phyloP scores from a whole-genome alignment of 805 yeast species.

The Starmerella davenportii region DNA sequence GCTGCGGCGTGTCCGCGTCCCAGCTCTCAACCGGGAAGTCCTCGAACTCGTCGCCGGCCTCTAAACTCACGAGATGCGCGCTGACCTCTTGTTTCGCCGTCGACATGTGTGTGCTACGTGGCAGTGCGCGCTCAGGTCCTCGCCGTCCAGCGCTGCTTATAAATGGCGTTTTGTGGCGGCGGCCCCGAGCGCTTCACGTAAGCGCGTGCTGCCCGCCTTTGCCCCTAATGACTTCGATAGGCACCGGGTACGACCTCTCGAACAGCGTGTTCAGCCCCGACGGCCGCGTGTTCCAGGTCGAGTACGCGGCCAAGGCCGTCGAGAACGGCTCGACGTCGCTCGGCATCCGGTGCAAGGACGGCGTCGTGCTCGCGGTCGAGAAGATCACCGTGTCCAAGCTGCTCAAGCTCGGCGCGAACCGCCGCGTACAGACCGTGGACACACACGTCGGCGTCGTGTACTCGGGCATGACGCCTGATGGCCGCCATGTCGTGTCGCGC shows the following conservation, averaged over 20 bases:
- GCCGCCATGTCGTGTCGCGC: constrained; percentile 76
- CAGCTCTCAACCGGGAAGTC: constrained; percentile 48
- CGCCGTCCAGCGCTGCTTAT: no score
- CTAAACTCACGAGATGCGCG: constrained; percentile 44
- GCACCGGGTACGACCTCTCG: constrained; percentile 97
- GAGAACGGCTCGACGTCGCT: constrained; percentile 93
- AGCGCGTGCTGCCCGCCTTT: no score
- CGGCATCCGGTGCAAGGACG: constrained; percentile 83
- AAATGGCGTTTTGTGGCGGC: not conserved
- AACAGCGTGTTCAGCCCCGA: constrained; percentile 80
- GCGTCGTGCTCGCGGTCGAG: constrained; percentile 94
- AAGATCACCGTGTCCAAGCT: constrained; percentile 73
- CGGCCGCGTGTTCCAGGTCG: constrained; percentile 69
- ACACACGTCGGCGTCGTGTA: constrained; percentile 87
- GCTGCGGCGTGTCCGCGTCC: constrained; percentile 30
- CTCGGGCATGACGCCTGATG: constrained; percentile 92
- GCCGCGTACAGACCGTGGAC: constrained; percentile 81
- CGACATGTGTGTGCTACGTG: no score
- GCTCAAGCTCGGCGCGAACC: constrained; percentile 74
- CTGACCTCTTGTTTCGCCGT: not conserved
- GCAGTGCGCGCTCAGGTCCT: no score
- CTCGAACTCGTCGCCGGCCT: constrained; percentile 94
- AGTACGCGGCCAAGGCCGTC: constrained; percentile 92
- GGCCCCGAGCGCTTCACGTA: no score
- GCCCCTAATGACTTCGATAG: constrained; percentile 78